Conservation (phyloP, 2,329 filamentous ascomycete genomes). For the Ophiostoma sp. region DNA sequence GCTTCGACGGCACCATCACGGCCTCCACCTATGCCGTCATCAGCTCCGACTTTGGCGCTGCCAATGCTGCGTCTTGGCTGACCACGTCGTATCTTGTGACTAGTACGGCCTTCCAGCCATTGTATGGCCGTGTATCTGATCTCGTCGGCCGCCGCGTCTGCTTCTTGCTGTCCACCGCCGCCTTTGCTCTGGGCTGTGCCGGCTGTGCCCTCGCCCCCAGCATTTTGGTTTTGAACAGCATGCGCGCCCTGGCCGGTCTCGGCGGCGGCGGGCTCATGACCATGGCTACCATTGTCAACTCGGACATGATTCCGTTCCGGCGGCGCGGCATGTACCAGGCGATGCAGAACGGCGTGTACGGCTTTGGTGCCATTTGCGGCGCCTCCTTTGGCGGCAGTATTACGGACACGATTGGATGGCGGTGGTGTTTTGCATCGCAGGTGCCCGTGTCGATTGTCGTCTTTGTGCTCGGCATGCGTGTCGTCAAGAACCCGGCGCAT, state of each 20-base stretch:
- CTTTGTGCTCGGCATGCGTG: constrained; percentile 35
- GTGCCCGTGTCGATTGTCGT: constrained; percentile 59
- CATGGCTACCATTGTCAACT: constrained; percentile 69
- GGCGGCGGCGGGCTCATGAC: constrained; percentile 74
- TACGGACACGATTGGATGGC: constrained; percentile 66
- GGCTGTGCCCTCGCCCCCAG: constrained; percentile 59
- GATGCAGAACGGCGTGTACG: constrained; percentile 69
- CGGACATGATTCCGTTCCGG: constrained; percentile 68
- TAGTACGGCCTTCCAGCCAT: constrained; percentile 71
- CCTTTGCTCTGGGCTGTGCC: constrained; percentile 41
- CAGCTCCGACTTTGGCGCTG: constrained; percentile 47
- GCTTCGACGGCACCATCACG: constrained; percentile 72
- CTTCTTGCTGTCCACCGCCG: constrained; percentile 58
- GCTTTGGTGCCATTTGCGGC: constrained; percentile 64
- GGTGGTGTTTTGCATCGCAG: constrained; percentile 66
- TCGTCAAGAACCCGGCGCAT: constrained; percentile 3
- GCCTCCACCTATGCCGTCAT: constrained; percentile 70
- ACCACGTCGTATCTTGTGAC: constrained; percentile 69
- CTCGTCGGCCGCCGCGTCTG: constrained; percentile 69
- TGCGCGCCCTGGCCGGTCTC: constrained; percentile 53
- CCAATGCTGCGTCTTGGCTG: constrained; percentile 56
- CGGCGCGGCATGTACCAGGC: constrained; percentile 75
- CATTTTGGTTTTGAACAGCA: constrained; percentile 49
- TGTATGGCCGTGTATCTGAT: constrained; percentile 50
- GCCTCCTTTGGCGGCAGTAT: constrained; percentile 69